Evolutionary conservation across 2,329 filamentous ascomycete genomes (phyloP), one percentile per base, ranked within the genome.

Genomic region (Colletotrichum magnum): DNA sequence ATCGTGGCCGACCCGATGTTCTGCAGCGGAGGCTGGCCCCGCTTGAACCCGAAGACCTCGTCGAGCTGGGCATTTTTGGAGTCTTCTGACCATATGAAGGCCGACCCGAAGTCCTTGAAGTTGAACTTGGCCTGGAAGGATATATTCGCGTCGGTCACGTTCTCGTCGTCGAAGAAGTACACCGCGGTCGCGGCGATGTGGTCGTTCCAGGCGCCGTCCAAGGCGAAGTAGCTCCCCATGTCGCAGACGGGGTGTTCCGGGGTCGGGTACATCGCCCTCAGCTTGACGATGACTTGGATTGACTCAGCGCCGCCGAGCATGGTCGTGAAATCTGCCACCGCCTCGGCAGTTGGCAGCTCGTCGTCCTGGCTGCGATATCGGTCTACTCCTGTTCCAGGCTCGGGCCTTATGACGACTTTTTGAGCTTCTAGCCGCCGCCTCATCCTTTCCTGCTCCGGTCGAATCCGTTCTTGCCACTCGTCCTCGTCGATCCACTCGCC

Each of bases 111-210:
- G 10, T 18, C 51, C 61, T 0, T 57, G 21, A 9, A 65, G 56
- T 48, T 43, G 9, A 36, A 7, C n/a, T 10, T 50, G 41, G 16
- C 50, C 10, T 36, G 51, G 48, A 71, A 71, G 5, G 43, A 54
- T 12, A 71, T 45, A 10, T 52, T 47, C 1, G 59, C 26, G 16
- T 71, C 60, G 41, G 77, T 77, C 10, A 77, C 73, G 56, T 76
- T 77, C 13, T 75, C 74, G 10, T 76, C 74, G 52, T 77, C 76
- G 43, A 73, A 77, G 36, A 74, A 72, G 64, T 76, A 76, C 12
- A 77, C 65, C 32, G 75, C 74, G 3, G 74, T 76, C n/a, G 74
- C 74, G 39, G 74, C 75, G 9, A 77, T 72, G 43, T 73, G 76
- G 12, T 74, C 74, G 50, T 75, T 75, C 32, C 61, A 58, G 12